These are phyloP conservation scores for Penicillium sclerotiorum DNA, from an alignment of 2,329 filamentous ascomycete species.

Conservation along the genomic window DNA sequence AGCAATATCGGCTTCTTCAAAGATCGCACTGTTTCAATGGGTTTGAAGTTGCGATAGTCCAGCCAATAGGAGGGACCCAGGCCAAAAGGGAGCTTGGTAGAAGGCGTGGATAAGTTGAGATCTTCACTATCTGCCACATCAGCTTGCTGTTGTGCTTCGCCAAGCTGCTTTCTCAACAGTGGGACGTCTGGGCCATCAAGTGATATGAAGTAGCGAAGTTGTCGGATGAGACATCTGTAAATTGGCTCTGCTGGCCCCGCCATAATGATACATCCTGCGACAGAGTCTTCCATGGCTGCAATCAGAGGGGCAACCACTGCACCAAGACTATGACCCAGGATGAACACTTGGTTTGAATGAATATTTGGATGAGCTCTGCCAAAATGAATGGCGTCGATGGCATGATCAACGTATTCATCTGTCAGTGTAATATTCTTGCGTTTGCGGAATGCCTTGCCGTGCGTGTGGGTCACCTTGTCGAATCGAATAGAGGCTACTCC, in stretches of 20 bases:
- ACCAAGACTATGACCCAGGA: slow-evolving; percentile 3
- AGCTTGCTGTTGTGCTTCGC: neutral
- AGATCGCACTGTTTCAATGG: neutral
- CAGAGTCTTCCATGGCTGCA: neutral
- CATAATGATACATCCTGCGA: slow-evolving; percentile 5
- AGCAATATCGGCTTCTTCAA: neutral
- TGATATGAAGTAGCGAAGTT: slow-evolving; percentile 2
- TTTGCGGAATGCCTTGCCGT: neutral
- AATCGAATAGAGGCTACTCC: neutral
- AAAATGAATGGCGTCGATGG: neutral
- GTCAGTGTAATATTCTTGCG: slow-evolving; percentile 1
- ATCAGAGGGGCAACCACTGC: neutral
- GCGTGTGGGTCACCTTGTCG: slow-evolving; percentile 3
- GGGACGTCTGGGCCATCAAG: neutral
- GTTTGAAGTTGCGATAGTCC: neutral
- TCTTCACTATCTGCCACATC: neutral
- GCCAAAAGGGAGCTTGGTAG: slow-evolving; percentile 1
- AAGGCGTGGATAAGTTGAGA: neutral
- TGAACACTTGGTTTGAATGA: neutral
- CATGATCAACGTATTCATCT: slow-evolving; percentile 4
- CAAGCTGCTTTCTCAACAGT: neutral
- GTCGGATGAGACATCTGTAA: slow-evolving; percentile 1
- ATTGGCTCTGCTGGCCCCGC: slow-evolving; percentile 4
- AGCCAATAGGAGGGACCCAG: neutral
- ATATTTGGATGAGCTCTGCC: neutral